A percentile compares a stretch with the other conserved stretches of the same genome.
Conservation (phyloP, 2,329 filamentous ascomycete species). For the Clonostachys chloroleuca region DNA sequence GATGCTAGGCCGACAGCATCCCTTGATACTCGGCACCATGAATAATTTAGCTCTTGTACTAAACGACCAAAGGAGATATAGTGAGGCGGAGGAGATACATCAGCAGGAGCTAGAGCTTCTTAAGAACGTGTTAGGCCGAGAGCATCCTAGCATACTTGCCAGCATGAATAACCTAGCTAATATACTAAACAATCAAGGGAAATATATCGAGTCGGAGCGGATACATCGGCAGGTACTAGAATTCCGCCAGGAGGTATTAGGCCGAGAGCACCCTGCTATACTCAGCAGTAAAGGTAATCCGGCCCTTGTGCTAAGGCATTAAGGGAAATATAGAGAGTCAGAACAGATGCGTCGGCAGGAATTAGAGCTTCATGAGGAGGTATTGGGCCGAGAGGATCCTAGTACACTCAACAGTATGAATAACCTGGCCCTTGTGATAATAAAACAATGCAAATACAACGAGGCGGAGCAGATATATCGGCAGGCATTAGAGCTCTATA, state of each 20-base stretch:
- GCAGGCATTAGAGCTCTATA: constrained; percentile 5
- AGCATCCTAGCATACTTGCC: constrained; percentile 6
- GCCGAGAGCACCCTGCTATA: constrained; percentile 2
- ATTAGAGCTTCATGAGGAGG: constrained; percentile 1
- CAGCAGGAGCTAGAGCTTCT: constrained; percentile 5
- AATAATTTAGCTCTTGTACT: background rate
- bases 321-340: constrained; percentile 2
- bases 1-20: background rate
- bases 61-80: background rate
- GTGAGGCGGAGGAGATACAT: constrained; percentile 10
- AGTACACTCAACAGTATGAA: background rate
- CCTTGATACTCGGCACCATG: constrained; percentile 2
- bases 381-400: constrained; percentile 4
- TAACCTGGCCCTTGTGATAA: constrained; percentile 4
- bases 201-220: background rate
- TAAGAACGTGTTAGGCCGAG: constrained; percentile 5
- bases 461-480: constrained; percentile 2
- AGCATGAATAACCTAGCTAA: constrained; percentile 5
- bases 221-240: background rate
- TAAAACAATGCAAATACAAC: background rate
- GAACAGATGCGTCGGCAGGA: constrained; percentile 1
- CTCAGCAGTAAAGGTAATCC: too few relatives aligned
- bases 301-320: too few relatives aligned
- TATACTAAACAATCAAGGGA: background rate
- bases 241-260: background rate